Evolutionary conservation across 2,329 filamentous ascomycete species (phyloP).

Genomic region (Pyrenochaeta sp.): DNA sequence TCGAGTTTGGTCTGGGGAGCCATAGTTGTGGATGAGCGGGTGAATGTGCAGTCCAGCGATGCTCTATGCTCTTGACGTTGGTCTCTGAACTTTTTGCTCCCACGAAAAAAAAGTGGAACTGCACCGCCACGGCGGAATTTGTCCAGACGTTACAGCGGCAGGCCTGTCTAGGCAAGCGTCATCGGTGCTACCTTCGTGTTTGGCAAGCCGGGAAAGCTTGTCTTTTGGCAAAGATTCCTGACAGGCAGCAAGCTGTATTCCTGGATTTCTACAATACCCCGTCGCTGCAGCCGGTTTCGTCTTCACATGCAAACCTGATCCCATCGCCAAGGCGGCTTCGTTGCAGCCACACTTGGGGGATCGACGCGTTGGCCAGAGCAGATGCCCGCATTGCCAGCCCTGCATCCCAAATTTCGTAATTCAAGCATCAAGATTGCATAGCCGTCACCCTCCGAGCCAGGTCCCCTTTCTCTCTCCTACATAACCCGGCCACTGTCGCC

Average conservation of each 20-base stretch:
- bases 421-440: constrained; percentile 22
- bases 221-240: neutral
- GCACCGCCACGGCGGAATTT: constrained; percentile 13
- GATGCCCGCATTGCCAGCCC: constrained; percentile 18
- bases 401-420: constrained; percentile 31
- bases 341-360: constrained; percentile 23
- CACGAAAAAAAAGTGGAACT: constrained; percentile 25
- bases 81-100: constrained; percentile 14
- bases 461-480: constrained; percentile 17
- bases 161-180: neutral
- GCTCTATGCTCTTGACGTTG: constrained; percentile 1
- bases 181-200: neutral
- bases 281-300: too few species aligned
- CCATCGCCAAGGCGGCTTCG: constrained; percentile 31
- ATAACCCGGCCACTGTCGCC: constrained; percentile 33
- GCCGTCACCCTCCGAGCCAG: constrained; percentile 12
- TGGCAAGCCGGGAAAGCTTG: neutral
- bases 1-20: constrained; percentile 42
- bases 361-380: constrained; percentile 27
- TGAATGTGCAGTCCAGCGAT: constrained; percentile 3
- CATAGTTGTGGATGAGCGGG: constrained; percentile 26
- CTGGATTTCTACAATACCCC: too few species aligned
- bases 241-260: too few species aligned
- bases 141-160: too few species aligned
- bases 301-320: constrained; percentile 29